phyloP scores from a whole-genome alignment of 192 early-diverging fungal genomes.

The Chytriomyces hyalinus region DNA sequence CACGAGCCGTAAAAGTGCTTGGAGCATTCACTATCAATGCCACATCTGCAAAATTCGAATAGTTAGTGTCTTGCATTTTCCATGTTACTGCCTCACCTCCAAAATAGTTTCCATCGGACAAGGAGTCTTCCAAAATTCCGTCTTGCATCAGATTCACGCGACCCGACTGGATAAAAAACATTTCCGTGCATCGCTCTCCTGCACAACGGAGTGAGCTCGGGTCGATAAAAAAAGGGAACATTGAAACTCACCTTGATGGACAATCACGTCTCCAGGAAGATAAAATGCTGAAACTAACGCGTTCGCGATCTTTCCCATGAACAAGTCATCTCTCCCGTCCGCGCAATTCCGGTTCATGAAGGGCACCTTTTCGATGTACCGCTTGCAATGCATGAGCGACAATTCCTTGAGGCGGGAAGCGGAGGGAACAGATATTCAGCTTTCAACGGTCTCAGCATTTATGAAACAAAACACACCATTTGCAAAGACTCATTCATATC shows the following conservation, averaged over 20 bases:
- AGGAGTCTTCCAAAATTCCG: slow-evolving; percentile 29
- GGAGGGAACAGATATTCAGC: neutral
- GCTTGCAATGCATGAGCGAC: slow-evolving; percentile 29
- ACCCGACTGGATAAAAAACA: slow-evolving; percentile 58
- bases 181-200: slow-evolving; percentile 47
- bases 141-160: slow-evolving; percentile 49
- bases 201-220: neutral
- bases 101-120: slow-evolving; percentile 48
- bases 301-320: slow-evolving; percentile 33
- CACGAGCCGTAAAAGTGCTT: too few relatives aligned
- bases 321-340: slow-evolving; percentile 44
- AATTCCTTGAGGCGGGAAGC: slow-evolving; percentile 25
- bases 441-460: neutral
- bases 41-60: too few relatives aligned
- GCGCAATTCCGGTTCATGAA: slow-evolving; percentile 34
- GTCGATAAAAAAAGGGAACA: too few relatives aligned
- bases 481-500: slow-evolving; percentile 40
- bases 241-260: slow-evolving; percentile 7
- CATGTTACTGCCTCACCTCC: slow-evolving; percentile 43
- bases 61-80: neutral
- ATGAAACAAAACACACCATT: slow-evolving; percentile 3
- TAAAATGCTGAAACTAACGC: slow-evolving; percentile 22
- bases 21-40: too few relatives aligned
- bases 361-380: slow-evolving; percentile 43
- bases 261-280: slow-evolving; percentile 19